Evolutionary conservation across 1,284 basidiomycete species (phyloP).

Genomic region (Coriolopsis trogii): DNA sequence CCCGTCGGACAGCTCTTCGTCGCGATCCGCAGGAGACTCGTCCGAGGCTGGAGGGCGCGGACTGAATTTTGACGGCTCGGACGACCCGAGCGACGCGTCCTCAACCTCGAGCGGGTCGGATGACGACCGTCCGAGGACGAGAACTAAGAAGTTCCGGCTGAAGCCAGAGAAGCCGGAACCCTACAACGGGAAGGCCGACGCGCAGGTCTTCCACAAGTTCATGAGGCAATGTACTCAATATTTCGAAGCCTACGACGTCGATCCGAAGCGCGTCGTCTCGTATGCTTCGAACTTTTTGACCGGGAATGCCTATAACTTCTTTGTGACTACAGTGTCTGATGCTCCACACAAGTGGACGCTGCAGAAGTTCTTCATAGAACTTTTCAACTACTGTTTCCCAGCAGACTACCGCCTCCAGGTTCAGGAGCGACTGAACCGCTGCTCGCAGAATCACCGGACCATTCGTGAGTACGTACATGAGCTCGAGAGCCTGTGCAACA

Average conservation of each 20-base stretch:
- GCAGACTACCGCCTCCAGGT: slow-evolving; percentile 35
- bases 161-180: background rate
- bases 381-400: slow-evolving; percentile 50
- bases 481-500: slow-evolving; percentile 35
- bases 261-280: too few relatives aligned
- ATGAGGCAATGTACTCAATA: too few relatives aligned
- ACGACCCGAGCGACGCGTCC: background rate
- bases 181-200: background rate
- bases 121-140: background rate
- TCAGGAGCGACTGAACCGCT: slow-evolving; percentile 15
- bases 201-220: background rate
- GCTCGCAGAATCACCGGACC: slow-evolving; percentile 15
- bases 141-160: too few relatives aligned
- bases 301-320: slow-evolving; percentile 45
- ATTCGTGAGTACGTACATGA: slow-evolving; percentile 35
- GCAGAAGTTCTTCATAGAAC: slow-evolving; percentile 35
- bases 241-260: too few relatives aligned
- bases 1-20: background rate
- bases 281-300: slow-evolving; percentile 36
- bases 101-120: background rate
- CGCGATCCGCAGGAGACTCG: too few relatives aligned
- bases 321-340: slow-evolving; percentile 34
- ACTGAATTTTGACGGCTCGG: too few relatives aligned
- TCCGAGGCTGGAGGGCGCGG: too few relatives aligned
- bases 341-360: slow-evolving; percentile 27